Evolutionary conservation across 139 green algal genomes (phyloP), one percentile per base, ranked within the genome.

Genomic region (Nannochloris sp.): DNA sequence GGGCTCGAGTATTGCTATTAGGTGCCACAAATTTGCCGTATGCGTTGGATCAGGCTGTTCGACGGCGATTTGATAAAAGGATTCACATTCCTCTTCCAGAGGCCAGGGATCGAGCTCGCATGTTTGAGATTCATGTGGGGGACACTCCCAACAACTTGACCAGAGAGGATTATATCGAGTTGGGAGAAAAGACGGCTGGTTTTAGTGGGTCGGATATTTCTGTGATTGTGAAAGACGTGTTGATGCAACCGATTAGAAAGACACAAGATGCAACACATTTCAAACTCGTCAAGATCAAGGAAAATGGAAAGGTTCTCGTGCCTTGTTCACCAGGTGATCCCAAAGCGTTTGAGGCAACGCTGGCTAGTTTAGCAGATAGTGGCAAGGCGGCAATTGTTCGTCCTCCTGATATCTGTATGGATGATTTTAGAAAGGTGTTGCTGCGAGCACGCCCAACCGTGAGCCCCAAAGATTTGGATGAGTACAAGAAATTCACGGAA

Each of bases 81-180:
- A 97, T 99, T 70, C 97, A 98, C 84, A 98, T 99, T 67, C 87
- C 94, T 24, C 83, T 99, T 65, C 94, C 94, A 0, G 92, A 99
- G 64, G 75, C 76, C 19, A 60, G 77, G 5, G 90, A 93, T 8
- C 79, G 93, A 11, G 81, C 87, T 12, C 70, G 83, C 72, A 99
- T 99, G 88, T 97, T 99, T 81, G 90, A 90, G 54, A 83, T 88
- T 44, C 91, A 97, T 77, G 72, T 97, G 27, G 92, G 92, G 1
- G 92, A 97, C 78, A 98, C 92, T 15, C 91, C 91, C 1, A 66
- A 96, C 75, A 67, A 51, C 4, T 62, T 97, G 12, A 84, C 74
- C 24, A 44, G 51, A 49, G 81, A 93, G 46, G 85, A 97, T 61
- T 97, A 89, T 65, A 67, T 87, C 5, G 75, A 87, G 64, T 78